Evolutionary conservation across 805 yeast species (phyloP).

Genomic region (Zygosaccharomyces kombuchaensis): DNA sequence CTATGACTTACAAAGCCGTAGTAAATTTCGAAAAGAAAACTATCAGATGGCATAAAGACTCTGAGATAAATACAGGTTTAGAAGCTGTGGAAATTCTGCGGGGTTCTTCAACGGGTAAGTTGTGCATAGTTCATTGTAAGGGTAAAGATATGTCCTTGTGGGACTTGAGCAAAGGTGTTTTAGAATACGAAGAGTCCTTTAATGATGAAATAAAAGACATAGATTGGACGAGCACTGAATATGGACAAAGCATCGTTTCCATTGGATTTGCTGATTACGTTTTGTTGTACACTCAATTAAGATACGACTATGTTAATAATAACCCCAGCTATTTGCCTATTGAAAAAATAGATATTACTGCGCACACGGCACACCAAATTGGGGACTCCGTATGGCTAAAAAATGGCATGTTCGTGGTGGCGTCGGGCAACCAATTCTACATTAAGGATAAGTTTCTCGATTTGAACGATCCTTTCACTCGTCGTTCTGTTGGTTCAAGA

Average conservation of each 20-base stretch:
- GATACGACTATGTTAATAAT: slow-evolving; percentile 83
- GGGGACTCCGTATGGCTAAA: slow-evolving; percentile 89
- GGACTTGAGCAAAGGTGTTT: slow-evolving; percentile 64
- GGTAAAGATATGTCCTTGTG: slow-evolving; percentile 62
- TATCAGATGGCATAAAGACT: slow-evolving; percentile 51
- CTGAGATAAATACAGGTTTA: slow-evolving; percentile 53
- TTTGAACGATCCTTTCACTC: slow-evolving; percentile 47
- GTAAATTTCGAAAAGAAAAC: slow-evolving; percentile 21
- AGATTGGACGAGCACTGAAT: slow-evolving; percentile 79
- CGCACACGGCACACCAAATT: slow-evolving; percentile 71
- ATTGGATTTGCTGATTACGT: slow-evolving; percentile 69
- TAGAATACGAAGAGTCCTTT: slow-evolving; percentile 53
- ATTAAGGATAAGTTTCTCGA: slow-evolving; percentile 70
- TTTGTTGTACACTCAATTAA: slow-evolving; percentile 68
- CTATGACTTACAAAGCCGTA: slow-evolving; percentile 45
- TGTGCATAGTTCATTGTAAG: slow-evolving; percentile 64
- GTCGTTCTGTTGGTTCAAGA: slow-evolving; percentile 53
- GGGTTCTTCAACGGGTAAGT: slow-evolving; percentile 71
- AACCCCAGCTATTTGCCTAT: slow-evolving; percentile 75
- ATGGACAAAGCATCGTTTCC: slow-evolving; percentile 67
- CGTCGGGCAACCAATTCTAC: slow-evolving; percentile 85
- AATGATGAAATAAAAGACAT: slow-evolving; percentile 54
- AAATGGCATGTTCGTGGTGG: slow-evolving; percentile 74
- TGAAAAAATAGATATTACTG: slow-evolving; percentile 64
- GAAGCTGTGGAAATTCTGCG: slow-evolving; percentile 49